Evolutionary conservation across 371 early-diverging fungal species (phyloP), one percentile per base, ranked within the genome.

Genomic region (Lichtheimia ramosa): DNA sequence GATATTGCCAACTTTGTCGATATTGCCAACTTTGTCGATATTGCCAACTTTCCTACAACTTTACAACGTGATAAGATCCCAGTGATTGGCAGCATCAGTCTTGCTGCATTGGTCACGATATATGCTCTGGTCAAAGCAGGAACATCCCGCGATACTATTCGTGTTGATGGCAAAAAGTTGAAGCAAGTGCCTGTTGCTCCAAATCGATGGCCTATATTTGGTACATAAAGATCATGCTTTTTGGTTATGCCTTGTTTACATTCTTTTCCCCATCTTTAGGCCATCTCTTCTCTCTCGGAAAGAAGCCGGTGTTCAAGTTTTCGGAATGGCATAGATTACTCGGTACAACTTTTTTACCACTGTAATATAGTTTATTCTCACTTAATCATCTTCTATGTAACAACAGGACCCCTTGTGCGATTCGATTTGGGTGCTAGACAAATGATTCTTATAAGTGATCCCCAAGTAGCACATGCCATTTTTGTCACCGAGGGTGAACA

Each of bases 381-480:
- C 43, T 55, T 14, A 40, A 15, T n/a, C 15, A 21, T 25, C 25
- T 25, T 16, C 10, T 5, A 46, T 46, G 10, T 23, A 20, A 20
- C 16, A 16, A 28, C 8, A 60, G 57, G 53, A 23, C 68, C 68
- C 4, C 48, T 68, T 18, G 43, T 60, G 28, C 50, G 34, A 16
- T 23, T 68, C 10, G 3, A 58, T 18, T 54, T 68, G 51, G 68
- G 68, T 24, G 60, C 51, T n/a, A 54, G 53, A 16, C 27, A 25
- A 16, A 56, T 51, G 46, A 57, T 68, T 25, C 23, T 60, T 23
- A 63, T 68, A 39, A 48, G 53, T 6, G 68, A 68, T 40, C 58
- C 68, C 21, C 14, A 39, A 16, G 25, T 64, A 15, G 68, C 68
- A 5, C 68, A 68, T 54, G 61, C 63, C 8, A 48, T 68, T 4